Conservation (phyloP, 352 stramenopile species). For the Globisporangium carolinianum region DNA sequence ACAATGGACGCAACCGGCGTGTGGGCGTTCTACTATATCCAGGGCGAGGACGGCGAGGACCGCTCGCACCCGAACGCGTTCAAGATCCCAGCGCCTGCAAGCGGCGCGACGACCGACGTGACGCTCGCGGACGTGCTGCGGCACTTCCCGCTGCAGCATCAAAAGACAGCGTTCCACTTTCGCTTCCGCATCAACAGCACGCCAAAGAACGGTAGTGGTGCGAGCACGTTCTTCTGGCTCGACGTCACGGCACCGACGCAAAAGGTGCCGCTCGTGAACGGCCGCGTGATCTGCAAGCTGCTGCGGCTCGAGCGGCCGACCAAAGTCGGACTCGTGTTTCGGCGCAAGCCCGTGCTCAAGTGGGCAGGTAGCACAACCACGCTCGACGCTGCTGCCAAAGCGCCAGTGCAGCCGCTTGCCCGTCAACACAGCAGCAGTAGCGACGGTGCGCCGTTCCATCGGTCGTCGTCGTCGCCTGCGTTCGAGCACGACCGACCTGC, state of each 20-base stretch:
- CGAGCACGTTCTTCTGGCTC: constrained; percentile 75
- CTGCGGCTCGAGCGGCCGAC: constrained; percentile 52
- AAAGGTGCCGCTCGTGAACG: constrained; percentile 68
- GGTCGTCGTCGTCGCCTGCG: constrained; percentile 28
- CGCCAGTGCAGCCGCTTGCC: constrained; percentile 17
- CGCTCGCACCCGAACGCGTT: constrained; percentile 80
- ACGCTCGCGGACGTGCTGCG: constrained; percentile 65
- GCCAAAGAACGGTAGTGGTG: constrained; percentile 18
- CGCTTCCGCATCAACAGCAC: constrained; percentile 72
- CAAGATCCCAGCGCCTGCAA: constrained; percentile 29
- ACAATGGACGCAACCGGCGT: constrained; percentile 23
- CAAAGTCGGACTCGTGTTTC: constrained; percentile 61
- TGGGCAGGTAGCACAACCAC: constrained; percentile 18
- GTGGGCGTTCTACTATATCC: constrained; percentile 87
- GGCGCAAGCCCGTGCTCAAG: constrained; percentile 65
- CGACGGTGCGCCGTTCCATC: constrained; percentile 23
- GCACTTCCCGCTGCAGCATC: constrained; percentile 52
- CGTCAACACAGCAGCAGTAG: constrained; percentile 18
- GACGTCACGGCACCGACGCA: constrained; percentile 47
- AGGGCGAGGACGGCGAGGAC: constrained; percentile 82
- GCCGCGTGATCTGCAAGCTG: constrained; percentile 80
- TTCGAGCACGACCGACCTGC: constrained; percentile 47
- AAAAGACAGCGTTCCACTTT: constrained; percentile 59
- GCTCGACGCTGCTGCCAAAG: constrained; percentile 5
- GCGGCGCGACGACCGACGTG: constrained; percentile 26